These are phyloP conservation scores for Heterobasidion irregulare DNA, from an alignment of 1,284 basidiomycete genomes.

Conservation along the genomic window DNA sequence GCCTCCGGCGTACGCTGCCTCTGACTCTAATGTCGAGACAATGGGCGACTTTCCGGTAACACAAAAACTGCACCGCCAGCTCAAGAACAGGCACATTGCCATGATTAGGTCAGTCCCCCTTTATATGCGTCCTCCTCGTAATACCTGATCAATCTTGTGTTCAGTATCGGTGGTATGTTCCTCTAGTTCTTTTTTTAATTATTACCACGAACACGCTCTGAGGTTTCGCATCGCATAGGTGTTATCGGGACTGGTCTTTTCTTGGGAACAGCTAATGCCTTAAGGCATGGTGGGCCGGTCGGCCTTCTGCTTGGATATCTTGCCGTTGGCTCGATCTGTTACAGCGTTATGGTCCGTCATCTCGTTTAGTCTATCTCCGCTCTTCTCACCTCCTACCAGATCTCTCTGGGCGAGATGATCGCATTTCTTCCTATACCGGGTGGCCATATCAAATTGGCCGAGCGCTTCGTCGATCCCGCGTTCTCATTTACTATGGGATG, in stretches of 20 bases:
- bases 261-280: constrained; percentile 44
- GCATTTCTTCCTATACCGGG: constrained; percentile 63
- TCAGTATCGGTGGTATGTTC: constrained; percentile 24
- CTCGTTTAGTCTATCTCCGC: too few species aligned
- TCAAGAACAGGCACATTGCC: constrained; percentile 30
- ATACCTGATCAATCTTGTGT: neutral
- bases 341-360: constrained; percentile 28
- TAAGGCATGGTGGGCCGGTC: constrained; percentile 46
- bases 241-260: constrained; percentile 63
- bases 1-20: constrained; percentile 3
- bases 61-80: constrained; percentile 21
- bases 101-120: constrained; percentile 24
- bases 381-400: constrained; percentile 17
- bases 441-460: constrained; percentile 62
- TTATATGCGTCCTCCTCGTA: neutral
- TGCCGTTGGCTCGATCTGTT: constrained; percentile 56
- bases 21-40: constrained; percentile 7
- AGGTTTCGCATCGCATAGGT: constrained; percentile 25
- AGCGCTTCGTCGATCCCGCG: constrained; percentile 65
- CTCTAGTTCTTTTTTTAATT: constrained; percentile 4
- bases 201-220: neutral
- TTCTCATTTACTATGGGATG: constrained; percentile 64
- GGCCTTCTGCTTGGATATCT: constrained; percentile 61
- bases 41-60: neutral
- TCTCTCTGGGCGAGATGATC: constrained; percentile 54